Base-by-base conservation (phyloP, 2,329 filamentous ascomycete genomes). In the Trichoderma sp. region DNA sequence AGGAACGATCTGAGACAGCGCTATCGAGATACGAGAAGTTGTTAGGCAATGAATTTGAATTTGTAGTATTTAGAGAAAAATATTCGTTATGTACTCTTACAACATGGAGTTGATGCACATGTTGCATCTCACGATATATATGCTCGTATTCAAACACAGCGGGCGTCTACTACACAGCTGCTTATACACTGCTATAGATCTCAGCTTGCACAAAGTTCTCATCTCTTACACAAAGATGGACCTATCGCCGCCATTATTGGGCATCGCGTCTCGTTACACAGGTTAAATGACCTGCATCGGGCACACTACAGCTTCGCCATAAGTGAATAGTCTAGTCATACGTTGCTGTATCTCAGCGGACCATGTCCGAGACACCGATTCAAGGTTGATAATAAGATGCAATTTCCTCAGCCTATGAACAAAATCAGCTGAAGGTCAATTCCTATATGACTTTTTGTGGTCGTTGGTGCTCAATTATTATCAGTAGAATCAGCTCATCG, bases 301-400 rank as follows among this genome's bases (percentile, higher is more conserved):
- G 7, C 21, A 57, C 7, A 43, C 34, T 1, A 60, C 34, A n/a
- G 28, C 39, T 26, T 69, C 26, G 26, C 6, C 39, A 32, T 2
- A 21, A 21, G 36, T 43, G 51, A 61, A 69, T 69, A 61, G 66
- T 69, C 36, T 24, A n/a, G 66, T 69, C 39, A 60, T 47, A 69
- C 56, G 26, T 36, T 43, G 58, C 39, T n/a, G n/a, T 26, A 43
- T 26, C 9, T 34, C 12, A 18, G 14, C 15, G 21, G 30, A 12
- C 7, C 24, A 21, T 70, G 30, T 70, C 66, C 69, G 47, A 61
- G 66, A 61, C 36, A 61, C 15, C 7, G n/a, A 36, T 34, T 26
- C 24, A 8, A 21, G 2, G 7, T 24, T 11, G 53, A 32, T 11
- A 9, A 18, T 12, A 18, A 14, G 15, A 56, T 36, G 11, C n/a